These are phyloP conservation scores for Russula compacta DNA, from an alignment of 768 basidiomycete genomes.

Conservation along the genomic window DNA sequence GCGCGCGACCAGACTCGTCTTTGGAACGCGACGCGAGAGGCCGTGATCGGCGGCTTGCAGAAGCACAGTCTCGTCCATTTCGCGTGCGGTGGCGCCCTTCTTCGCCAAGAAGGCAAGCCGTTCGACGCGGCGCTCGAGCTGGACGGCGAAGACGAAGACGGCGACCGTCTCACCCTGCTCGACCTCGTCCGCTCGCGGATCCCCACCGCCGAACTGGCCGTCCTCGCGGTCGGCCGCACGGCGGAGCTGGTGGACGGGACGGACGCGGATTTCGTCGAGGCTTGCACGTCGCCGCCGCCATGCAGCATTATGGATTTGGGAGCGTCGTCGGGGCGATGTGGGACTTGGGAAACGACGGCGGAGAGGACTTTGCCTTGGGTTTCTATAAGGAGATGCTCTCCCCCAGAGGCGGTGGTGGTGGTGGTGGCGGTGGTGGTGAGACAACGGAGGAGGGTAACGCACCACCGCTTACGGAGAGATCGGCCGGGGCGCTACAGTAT, in stretches of 20 bases:
- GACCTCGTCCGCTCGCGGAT: not conserved
- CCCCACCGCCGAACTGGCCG: constrained; percentile 3
- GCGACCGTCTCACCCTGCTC: not conserved
- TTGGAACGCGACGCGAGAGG: not conserved
- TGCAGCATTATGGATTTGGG: constrained; percentile 16
- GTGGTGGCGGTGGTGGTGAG: too few relatives aligned
- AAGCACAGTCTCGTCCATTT: constrained; percentile 1
- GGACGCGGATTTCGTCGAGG: constrained; percentile 5
- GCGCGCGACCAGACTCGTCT: not conserved
- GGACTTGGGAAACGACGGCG: constrained; percentile 14
- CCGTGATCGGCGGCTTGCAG: not conserved
- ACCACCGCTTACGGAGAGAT: not conserved
- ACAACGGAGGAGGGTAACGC: not conserved
- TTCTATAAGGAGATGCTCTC: constrained; percentile 2
- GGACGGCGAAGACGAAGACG: not conserved
- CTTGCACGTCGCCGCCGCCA: constrained; percentile 7
- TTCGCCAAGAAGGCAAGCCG: not conserved
- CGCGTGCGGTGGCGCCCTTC: not conserved
- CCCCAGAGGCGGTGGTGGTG: not conserved
- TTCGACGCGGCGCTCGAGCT: not conserved
- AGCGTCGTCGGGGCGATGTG: constrained; percentile 19
- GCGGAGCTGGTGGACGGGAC: not conserved
- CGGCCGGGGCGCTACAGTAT: not conserved
- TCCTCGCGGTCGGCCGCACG: constrained; percentile 4
- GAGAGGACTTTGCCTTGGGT: not conserved